Evolutionary conservation across 2,329 filamentous ascomycete species (phyloP), one percentile per base, ranked within the genome.

Genomic region (Pezicula radicicola): DNA sequence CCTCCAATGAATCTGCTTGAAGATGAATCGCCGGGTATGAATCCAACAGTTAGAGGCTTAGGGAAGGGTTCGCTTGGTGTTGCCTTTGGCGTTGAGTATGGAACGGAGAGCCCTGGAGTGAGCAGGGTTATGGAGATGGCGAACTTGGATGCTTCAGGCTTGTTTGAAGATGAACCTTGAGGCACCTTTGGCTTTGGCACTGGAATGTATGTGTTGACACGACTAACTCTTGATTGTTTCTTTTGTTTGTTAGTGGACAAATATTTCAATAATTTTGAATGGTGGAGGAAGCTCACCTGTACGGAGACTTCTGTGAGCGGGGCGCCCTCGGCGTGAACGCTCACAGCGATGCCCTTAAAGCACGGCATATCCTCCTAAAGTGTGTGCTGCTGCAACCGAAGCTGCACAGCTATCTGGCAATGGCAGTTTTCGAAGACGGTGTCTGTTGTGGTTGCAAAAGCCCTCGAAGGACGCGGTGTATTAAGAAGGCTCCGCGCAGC

Each of bases 301-400:
- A 97, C 88, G 65, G 92, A 93, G 75, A 96, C 87, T 74, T 99
- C 94, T 56, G 91, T 80, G 60, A 99, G 84, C 60, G 94, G 92
- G 62, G 91, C 77, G 57, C 80, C 81, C 68, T 86, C 85, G 53
- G 84, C 82, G 75, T 99, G 94, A 71, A 97, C 95, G 81, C 90
- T 96, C 70, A 97, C 93, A 65, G 94, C 93, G 75, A 99, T 91
- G 74, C 94, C 94, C 79, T 97, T 96, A 78, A 97, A 99, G 84
- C 92, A 97, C 77, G 94, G 94, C 94, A 89, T 89, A 61, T 59
- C 51, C 56, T 42, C 46, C 51, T 54, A 48, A 53, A 39, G 28
- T 27, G 48, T 47, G 46, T 49, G 50, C 51, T 51, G 53, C 43
- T 46, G 58, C 61, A 60, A 60, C 51, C 52, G 52, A 55, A 60